Percentiles rank a stretch among this genome's conserved stretches.
These are phyloP conservation scores for Colletotrichum caudatum DNA, from an alignment of 2,329 filamentous ascomycete species.

Conservation along the genomic window DNA sequence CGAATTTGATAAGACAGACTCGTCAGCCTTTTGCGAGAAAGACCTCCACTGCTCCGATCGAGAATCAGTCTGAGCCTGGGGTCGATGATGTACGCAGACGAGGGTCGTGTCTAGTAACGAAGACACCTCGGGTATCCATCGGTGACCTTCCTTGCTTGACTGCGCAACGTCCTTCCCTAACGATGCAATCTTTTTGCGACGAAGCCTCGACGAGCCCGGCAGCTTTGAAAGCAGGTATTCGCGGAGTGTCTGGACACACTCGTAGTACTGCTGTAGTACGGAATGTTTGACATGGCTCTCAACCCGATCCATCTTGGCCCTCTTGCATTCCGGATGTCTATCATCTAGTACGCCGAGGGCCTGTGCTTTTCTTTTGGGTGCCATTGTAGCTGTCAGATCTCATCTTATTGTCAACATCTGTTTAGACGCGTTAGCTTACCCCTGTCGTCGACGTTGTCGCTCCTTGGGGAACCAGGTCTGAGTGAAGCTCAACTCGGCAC, in stretches of 20 bases:
- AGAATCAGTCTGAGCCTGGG: conserved; percentile 47
- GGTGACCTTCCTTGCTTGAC: conserved; percentile 43
- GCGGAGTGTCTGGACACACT: conserved; percentile 73
- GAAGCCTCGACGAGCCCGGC: conserved; percentile 73
- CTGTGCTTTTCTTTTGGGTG: conserved; percentile 29
- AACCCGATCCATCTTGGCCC: background rate
- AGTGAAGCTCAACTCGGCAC: background rate
- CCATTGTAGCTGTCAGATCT: conserved; percentile 16
- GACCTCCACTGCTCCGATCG: conserved; percentile 68
- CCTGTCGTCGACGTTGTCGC: background rate
- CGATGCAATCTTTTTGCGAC: conserved; percentile 67
- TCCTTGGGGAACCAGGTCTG: background rate
- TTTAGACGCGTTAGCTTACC: conserved; percentile 4
- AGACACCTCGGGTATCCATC: conserved; percentile 60
- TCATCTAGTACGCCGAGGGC: background rate
- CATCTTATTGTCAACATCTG: conserved; percentile 1
- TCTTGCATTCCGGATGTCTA: conserved; percentile 14
- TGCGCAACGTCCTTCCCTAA: conserved; percentile 52
- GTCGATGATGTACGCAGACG: conserved; percentile 64
- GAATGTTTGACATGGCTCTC: conserved; percentile 31
- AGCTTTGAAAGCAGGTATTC: conserved; percentile 76
- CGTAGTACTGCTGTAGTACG: conserved; percentile 60
- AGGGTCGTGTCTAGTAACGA: conserved; percentile 76
- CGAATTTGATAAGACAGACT: conserved; percentile 67
- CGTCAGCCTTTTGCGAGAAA: conserved; percentile 73